Evolutionary conservation across 768 basidiomycete species (phyloP).

Genomic region (Amanita brunnescens): DNA sequence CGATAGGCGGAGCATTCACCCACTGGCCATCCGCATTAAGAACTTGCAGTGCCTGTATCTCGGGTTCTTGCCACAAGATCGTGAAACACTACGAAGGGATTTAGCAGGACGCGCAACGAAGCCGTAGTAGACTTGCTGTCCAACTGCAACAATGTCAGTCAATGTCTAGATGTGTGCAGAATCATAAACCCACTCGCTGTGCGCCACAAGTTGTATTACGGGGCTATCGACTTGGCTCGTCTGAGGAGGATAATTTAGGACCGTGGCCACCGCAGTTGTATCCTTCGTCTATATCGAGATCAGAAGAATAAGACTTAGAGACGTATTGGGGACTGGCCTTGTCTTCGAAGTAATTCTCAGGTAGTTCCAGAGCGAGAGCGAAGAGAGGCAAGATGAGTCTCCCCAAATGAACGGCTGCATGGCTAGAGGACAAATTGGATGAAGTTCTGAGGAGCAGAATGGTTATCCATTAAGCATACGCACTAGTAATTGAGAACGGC

Average conservation of each 20-base stretch:
- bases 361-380: conserved; percentile 69
- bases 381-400: conserved; percentile 74
- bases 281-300: conserved; percentile 45
- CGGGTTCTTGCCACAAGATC: conserved; percentile 75
- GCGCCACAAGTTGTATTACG: conserved; percentile 79
- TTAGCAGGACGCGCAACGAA: not conserved
- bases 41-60: conserved; percentile 71
- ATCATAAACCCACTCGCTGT: conserved; percentile 51
- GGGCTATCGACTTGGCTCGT: conserved; percentile 48
- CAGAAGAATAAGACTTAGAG: not conserved
- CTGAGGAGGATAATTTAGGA: conserved; percentile 75
- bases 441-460: not conserved
- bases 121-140: conserved; percentile 26
- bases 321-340: conserved; percentile 38
- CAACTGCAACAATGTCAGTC: conserved; percentile 21
- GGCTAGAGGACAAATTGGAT: conserved; percentile 22
- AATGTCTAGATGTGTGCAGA: not conserved
- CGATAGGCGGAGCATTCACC: conserved; percentile 74
- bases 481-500: conserved; percentile 62
- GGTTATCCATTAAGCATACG: conserved; percentile 14
- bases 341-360: conserved; percentile 71
- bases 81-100: conserved; percentile 60
- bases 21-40: conserved; percentile 69
- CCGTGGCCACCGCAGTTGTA: conserved; percentile 77
- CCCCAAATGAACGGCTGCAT: conserved; percentile 37